Evolutionary conservation across 2,329 filamentous ascomycete species (phyloP).

Genomic region (Fusarium floridanum): DNA sequence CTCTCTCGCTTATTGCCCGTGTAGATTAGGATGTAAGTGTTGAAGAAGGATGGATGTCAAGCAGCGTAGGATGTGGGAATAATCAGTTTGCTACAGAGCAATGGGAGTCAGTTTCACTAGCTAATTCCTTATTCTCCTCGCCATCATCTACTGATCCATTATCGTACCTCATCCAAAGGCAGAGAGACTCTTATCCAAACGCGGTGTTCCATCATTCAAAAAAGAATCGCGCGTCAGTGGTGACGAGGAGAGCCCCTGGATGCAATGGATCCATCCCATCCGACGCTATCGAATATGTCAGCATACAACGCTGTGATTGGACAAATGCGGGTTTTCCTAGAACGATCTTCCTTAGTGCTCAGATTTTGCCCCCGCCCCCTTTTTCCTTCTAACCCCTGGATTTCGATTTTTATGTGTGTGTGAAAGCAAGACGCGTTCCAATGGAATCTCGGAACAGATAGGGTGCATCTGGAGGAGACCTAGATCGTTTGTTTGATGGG

Average conservation of each 20-base stretch:
- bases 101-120: not conserved
- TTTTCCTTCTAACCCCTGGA: slow-evolving; percentile 6
- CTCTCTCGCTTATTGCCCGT: not conserved
- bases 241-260: not conserved
- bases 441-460: slow-evolving; percentile 6
- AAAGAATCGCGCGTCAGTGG: not conserved
- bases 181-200: not conserved
- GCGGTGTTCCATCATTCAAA: not conserved
- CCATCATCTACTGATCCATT: not conserved
- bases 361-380: slow-evolving; percentile 13
- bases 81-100: not conserved
- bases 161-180: not conserved
- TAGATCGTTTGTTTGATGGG: not conserved
- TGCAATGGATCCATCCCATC: not conserved
- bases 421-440: slow-evolving; percentile 3
- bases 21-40: not conserved
- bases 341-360: slow-evolving; percentile 2
- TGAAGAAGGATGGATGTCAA: not conserved
- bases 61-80: not conserved
- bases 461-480: not conserved
- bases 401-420: not conserved
- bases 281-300: slow-evolving; percentile 1
- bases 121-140: not conserved
- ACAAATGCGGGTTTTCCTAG: not conserved
- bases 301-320: not conserved